Conservation (phyloP, 805 yeast genomes). For the Ogataea nakhonphanomensis region DNA sequence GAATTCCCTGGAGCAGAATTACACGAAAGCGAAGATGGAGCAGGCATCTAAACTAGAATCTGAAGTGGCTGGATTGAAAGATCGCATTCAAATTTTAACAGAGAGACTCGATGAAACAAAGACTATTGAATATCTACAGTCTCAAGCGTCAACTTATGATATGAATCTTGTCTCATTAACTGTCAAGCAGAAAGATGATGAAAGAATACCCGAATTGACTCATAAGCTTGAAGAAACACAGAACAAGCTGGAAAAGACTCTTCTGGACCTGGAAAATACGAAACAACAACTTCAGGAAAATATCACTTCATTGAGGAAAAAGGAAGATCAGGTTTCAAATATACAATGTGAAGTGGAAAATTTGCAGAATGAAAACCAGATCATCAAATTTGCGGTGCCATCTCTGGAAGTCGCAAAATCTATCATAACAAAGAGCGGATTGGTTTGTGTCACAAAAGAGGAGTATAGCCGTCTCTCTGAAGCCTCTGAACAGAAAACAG, state of each 20-base stretch:
- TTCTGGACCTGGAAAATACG: neutral
- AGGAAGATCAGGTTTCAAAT: too few relatives aligned
- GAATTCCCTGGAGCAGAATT: neutral
- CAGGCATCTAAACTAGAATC: neutral
- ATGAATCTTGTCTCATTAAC: constrained; percentile 13
- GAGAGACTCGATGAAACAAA: constrained; percentile 11
- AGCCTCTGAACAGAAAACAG: constrained; percentile 7
- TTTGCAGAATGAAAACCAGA: too few relatives aligned
- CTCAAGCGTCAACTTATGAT: constrained; percentile 5
- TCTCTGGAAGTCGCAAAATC: constrained; percentile 2
- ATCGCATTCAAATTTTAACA: neutral
- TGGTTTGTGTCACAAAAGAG: constrained; percentile 2
- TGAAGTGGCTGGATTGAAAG: neutral
- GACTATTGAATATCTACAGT: constrained; percentile 1
- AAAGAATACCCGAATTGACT: too few relatives aligned
- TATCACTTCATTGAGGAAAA: neutral
- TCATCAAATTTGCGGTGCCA: too few relatives aligned
- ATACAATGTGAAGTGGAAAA: too few relatives aligned
- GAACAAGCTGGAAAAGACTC: neutral
- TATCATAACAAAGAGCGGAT: neutral
- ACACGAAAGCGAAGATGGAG: neutral
- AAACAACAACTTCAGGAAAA: neutral
- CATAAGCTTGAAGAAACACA: neutral
- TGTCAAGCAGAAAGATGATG: neutral
- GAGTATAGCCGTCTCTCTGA: constrained; percentile 2